Conservation (phyloP, 148 eudicot genomes). For the Rhododendron molle region DNA sequence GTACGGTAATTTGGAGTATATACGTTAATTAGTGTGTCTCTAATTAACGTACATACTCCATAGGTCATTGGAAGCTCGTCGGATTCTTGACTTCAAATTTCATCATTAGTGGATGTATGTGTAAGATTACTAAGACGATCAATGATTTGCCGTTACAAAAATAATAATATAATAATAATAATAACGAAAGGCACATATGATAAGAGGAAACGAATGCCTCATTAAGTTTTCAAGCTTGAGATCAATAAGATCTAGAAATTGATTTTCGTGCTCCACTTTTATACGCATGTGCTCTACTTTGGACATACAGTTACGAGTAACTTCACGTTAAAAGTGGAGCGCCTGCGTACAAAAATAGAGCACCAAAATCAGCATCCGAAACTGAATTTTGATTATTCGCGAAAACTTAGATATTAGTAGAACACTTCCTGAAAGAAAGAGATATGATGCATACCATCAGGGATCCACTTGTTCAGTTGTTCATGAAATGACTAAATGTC, state of each 20-base stretch:
- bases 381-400: neutral
- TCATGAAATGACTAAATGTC: constrained; percentile 8
- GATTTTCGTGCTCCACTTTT: no score
- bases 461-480: neutral
- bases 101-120: neutral
- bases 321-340: no score
- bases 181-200: no score
- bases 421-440: neutral
- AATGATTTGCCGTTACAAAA: neutral
- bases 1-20: no score
- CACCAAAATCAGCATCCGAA: no score
- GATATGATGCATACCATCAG: neutral
- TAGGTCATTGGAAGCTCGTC: neutral
- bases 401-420: neutral
- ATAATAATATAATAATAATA: no score
- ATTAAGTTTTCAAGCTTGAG: neutral
- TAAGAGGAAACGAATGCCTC: neutral
- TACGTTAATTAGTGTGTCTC: no score
- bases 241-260: neutral
- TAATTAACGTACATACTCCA: no score
- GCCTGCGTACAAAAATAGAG: no score
- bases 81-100: neutral
- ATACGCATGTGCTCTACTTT: no score
- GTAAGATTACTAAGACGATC: neutral
- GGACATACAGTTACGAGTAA: no score